Evolutionary conservation across 805 yeast species (phyloP), one percentile per base, ranked within the genome.

Genomic region (Scheffersomyces spartinae): DNA sequence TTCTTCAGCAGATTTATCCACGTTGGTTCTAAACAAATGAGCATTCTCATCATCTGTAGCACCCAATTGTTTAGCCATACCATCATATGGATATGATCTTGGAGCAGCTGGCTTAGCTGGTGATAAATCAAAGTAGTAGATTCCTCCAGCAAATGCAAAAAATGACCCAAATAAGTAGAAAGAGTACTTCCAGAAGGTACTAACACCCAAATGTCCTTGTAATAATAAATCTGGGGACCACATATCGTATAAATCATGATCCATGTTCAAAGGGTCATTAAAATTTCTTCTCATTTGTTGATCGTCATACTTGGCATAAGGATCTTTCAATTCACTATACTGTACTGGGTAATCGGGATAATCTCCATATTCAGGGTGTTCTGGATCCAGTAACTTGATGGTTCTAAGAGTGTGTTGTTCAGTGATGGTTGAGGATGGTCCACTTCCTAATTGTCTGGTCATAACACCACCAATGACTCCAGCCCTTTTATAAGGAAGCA

Each of bases 151-250:
- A 40, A 77, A 68, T 3, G 55, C 55, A 32, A 55, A 24, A 22
- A 60, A 33, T 18, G 44, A 39, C 4, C 52, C 42, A 31, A 61
- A 55, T 51, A 77, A 77, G 6, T 57, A 43, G n/a, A 54, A 55
- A 35, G 74, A 67, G 48, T 71, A 71, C 38, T 52, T 63, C 27
- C 73, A 49, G 1, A 94, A 93, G 17, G 69, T 64, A 23, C 51
- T 45, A 50, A 79, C 77, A 20, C 68, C 55, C 17, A 73, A 19
- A 60, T 49, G 39, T 74, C 72, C 47, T 62, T 71, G 43, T 74
- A 67, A n/a, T n/a, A n/a, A n/a, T n/a, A n/a, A n/a, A 43, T 82
- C 93, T 8, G 94, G 91, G 6, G 94, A 70, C 94, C 94, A 82
- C 64, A 80, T 66, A 49, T 82, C 86, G 43, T 74, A 62, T 49